phyloP scores from a whole-genome alignment of 1,284 basidiomycete species.

The Microbotryum silenes-acaulis region DNA sequence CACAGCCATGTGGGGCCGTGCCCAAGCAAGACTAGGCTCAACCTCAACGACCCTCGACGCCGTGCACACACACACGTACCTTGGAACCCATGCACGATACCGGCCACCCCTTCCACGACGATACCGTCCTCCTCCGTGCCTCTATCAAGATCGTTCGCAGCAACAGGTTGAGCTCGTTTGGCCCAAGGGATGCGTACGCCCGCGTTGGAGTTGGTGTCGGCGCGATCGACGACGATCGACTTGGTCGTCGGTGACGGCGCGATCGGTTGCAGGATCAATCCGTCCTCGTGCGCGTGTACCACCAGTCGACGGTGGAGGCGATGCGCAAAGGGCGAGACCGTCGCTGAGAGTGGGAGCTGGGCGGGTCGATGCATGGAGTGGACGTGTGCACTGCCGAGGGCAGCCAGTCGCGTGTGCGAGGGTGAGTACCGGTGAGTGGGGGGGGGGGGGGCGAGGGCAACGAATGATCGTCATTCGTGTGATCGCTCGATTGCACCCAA shows the following conservation, averaged over 20 bases:
- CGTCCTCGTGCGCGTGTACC: not conserved
- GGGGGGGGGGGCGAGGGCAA: no score
- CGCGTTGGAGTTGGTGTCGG: not conserved
- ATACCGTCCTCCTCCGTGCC: constrained; percentile 27
- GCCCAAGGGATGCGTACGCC: constrained; percentile 16
- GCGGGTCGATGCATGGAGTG: not conserved
- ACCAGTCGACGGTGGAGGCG: constrained; percentile 6
- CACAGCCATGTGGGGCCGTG: no score
- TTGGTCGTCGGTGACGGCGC: not conserved
- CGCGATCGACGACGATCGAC: not conserved
- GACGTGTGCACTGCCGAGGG: not conserved
- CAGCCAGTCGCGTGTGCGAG: not conserved
- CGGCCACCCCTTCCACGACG: constrained; percentile 26
- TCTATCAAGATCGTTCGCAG: constrained; percentile 45
- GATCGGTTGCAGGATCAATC: constrained; percentile 13
- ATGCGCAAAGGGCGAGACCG: constrained; percentile 4
- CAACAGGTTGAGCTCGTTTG: not conserved
- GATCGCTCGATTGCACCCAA: no score
- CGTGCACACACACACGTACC: constrained; percentile 44
- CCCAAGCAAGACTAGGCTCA: constrained; percentile 41
- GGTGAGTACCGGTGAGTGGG: no score
- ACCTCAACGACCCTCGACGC: constrained; percentile 51
- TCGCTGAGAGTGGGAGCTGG: not conserved
- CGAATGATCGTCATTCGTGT: no score
- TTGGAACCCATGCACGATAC: constrained; percentile 46